Evolutionary conservation across 2,329 filamentous ascomycete genomes (phyloP), one percentile per base, ranked within the genome.

Genomic region (Gremmenia infestans): DNA sequence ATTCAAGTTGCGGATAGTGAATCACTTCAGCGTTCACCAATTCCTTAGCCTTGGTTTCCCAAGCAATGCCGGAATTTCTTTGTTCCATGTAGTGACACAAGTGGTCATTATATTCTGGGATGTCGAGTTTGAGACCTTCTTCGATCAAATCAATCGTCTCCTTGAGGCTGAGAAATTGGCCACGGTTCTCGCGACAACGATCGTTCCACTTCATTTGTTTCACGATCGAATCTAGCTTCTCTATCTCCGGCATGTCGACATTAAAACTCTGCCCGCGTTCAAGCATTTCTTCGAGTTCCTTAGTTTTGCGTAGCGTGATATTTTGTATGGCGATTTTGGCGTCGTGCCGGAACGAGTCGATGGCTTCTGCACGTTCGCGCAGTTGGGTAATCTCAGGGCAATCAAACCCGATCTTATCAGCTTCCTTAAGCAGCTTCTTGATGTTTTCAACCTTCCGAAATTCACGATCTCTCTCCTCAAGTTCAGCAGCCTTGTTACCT

Each of bases 1-100:
- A 91, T 71, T 97, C 94, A 0, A 99, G 81, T 70, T 99, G 94
- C 52, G 92, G 89, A 67, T 96, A 97, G 72, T 97, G 91, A 11
- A 97, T 87, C 43, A 87, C 80, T 67, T 97, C 93, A 8, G 91
- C 91, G n/a, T 85, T 82, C 74, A 97, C 95, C 52, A 99, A 78
- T 70, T 99, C 93, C 66, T 89, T 88, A 2, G 91, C 93, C 72
- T 97, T 97, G 48, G 83, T 80, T 74, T 97, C 94, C 94, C 94
- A 99, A 47, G 89, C 79, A 67, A 91, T 83, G 40, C 93, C 94
- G 25, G 87, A 83, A 6, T 81, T 78, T 63, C 87, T 81, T 70
- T 96, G 87, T 28, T 93, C 88, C 57, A 85, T 83, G 67, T 91
- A 89, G 71, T 85, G 86, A 12, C 81, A 76, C 54, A 97, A 79